Conservation (phyloP, 2,329 filamentous ascomycete genomes). For the Myrmaecium sp. region DNA sequence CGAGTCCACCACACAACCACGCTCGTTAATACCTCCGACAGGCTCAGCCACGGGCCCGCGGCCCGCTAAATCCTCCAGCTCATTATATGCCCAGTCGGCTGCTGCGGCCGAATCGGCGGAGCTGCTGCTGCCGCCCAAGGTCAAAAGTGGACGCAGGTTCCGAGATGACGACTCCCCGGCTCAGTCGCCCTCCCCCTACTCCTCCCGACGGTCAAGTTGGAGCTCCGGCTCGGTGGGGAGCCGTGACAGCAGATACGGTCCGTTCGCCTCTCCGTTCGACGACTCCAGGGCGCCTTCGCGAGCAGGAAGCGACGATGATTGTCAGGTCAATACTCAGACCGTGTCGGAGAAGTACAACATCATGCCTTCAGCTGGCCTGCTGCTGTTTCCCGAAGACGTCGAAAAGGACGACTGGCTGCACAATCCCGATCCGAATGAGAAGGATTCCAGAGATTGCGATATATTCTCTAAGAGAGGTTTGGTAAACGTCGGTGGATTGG, state of each 20-base stretch:
- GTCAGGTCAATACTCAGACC: conserved; percentile 49
- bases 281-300: conserved; percentile 42
- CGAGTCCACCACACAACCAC: conserved; percentile 17
- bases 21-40: conserved; percentile 26
- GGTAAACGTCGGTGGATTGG: conserved; percentile 46
- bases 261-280: conserved; percentile 38
- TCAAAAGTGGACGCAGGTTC: conserved; percentile 30
- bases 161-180: conserved; percentile 36
- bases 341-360: conserved; percentile 62
- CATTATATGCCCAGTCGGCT: conserved; percentile 15
- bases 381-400: conserved; percentile 54
- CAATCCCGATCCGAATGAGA: conserved; percentile 50
- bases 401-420: conserved; percentile 59
- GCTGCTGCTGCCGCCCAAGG: conserved; percentile 32
- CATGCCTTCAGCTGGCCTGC: conserved; percentile 45
- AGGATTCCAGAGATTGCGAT: conserved; percentile 43
- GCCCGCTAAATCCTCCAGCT: conserved; percentile 23
- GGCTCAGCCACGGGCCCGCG: conserved; percentile 16
- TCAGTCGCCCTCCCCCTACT: conserved; percentile 45
- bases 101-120: conserved; percentile 28
- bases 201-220: conserved; percentile 48
- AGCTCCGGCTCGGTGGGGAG: conserved; percentile 39
- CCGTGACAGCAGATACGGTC: conserved; percentile 32
- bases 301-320: conserved; percentile 46
- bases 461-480: conserved; percentile 48